Evolutionary conservation across 345 rosid species (phyloP).

Genomic region (Arabidopsis suecica): DNA sequence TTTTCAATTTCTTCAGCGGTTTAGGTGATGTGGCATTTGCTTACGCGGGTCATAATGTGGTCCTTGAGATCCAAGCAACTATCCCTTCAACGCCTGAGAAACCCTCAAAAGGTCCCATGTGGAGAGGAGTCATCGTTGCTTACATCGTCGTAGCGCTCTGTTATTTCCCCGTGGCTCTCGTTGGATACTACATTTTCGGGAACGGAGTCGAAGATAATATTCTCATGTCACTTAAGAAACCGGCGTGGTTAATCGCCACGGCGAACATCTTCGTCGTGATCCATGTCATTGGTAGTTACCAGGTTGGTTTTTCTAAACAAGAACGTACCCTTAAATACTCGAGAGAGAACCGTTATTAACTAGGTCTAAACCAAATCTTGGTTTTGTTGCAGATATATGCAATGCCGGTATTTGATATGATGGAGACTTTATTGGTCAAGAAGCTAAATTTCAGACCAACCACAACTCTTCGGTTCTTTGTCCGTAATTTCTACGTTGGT

Average conservation of each 20-base stretch:
- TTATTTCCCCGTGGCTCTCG: conserved; percentile 81
- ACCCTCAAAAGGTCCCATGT: conserved; percentile 89
- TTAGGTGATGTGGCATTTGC: conserved; percentile 88
- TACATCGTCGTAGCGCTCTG: conserved; percentile 74
- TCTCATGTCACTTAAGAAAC: conserved; percentile 68
- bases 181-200: conserved; percentile 71
- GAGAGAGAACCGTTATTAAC: not conserved
- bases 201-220: conserved; percentile 68
- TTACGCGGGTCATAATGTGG: conserved; percentile 86
- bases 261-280: conserved; percentile 77
- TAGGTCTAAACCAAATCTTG: not conserved
- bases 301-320: conserved; percentile 49
- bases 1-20: conserved; percentile 70
- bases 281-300: conserved; percentile 86
- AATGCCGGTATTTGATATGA: conserved; percentile 87
- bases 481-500: conserved; percentile 68
- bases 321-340: not conserved
- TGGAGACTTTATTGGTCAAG: conserved; percentile 70
- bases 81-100: conserved; percentile 86
- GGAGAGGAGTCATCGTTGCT: conserved; percentile 79
- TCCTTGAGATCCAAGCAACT: conserved; percentile 88
- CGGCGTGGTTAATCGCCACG: conserved; percentile 66
- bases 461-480: conserved; percentile 52
- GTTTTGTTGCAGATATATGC: conserved; percentile 58
- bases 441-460: conserved; percentile 59